These are phyloP conservation scores for Aspergillus ibericus DNA, from an alignment of 2,329 filamentous ascomycete species.

Conservation along the genomic window DNA sequence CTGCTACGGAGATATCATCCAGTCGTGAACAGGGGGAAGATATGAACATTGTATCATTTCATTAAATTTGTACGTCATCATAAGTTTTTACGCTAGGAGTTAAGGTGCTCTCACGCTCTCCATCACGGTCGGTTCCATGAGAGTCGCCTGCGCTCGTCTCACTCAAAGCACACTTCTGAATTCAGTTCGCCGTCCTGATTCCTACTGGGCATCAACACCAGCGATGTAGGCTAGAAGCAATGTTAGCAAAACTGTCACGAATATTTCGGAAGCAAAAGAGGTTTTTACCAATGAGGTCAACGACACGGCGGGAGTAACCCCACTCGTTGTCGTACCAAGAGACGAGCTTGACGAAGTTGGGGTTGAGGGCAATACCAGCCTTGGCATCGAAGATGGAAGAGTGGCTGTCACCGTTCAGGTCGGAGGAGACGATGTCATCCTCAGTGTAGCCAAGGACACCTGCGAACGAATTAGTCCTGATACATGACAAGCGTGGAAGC, in stretches of 20 bases:
- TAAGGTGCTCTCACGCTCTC: slow-evolving; percentile 6
- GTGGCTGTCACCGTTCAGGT: slow-evolving; percentile 87
- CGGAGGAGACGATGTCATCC: slow-evolving; percentile 92
- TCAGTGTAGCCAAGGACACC: slow-evolving; percentile 92
- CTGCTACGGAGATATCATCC: neutral
- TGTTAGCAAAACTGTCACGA: slow-evolving; percentile 24
- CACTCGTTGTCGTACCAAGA: slow-evolving; percentile 99
- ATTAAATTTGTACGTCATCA: slow-evolving; percentile 32
- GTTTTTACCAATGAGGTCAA: slow-evolving; percentile 64
- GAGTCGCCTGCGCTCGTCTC: slow-evolving; percentile 9
- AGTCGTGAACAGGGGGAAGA: neutral
- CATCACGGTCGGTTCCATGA: slow-evolving; percentile 1
- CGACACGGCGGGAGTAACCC: slow-evolving; percentile 96
- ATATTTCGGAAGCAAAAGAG: neutral
- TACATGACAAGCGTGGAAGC: neutral
- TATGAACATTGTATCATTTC: slow-evolving; percentile 24
- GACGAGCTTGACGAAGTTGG: slow-evolving; percentile 98
- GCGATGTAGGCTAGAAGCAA: slow-evolving; percentile 65
- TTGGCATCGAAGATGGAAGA: slow-evolving; percentile 99
- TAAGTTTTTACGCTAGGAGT: slow-evolving; percentile 23
- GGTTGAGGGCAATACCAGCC: slow-evolving; percentile 97
- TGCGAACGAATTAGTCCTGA: slow-evolving; percentile 35
- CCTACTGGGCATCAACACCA: slow-evolving; percentile 65
- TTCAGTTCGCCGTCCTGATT: slow-evolving; percentile 35
- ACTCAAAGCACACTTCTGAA: slow-evolving; percentile 38